Evolutionary conservation across 805 yeast species (phyloP).

Genomic region (Schizosaccharomyces octosporus): DNA sequence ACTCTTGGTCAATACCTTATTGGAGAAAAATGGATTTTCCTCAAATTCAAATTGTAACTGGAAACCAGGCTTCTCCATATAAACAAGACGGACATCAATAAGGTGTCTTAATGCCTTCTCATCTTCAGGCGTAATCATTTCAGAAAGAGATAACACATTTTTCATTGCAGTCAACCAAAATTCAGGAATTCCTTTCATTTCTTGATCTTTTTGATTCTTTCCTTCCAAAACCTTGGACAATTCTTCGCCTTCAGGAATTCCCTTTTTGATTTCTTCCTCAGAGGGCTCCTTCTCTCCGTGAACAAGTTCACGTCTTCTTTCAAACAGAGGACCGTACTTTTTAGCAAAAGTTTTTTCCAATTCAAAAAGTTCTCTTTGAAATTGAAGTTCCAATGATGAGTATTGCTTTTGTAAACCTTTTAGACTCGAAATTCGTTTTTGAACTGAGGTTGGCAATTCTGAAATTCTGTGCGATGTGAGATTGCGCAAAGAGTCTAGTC

Average conservation of each 20-base stretch:
- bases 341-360: conserved; percentile 58
- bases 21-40: conserved; percentile 52
- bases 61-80: conserved; percentile 51
- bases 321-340: conserved; percentile 53
- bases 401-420: conserved; percentile 61
- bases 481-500: conserved; percentile 63
- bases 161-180: conserved; percentile 94
- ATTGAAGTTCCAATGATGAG: conserved; percentile 65
- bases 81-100: conserved; percentile 53
- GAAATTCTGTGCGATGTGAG: conserved; percentile 68
- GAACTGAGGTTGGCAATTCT: conserved; percentile 43
- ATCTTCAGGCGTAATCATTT: conserved; percentile 74
- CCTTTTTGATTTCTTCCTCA: conserved; percentile 32
- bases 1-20: conserved; percentile 51
- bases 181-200: conserved; percentile 57
- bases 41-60: conserved; percentile 59
- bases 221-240: conserved; percentile 10
- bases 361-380: conserved; percentile 66
- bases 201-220: conserved; percentile 19
- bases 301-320: conserved; percentile 46
- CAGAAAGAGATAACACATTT: conserved; percentile 57
- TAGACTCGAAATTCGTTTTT: conserved; percentile 55
- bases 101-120: conserved; percentile 53
- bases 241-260: neutral
- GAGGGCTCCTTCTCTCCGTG: conserved; percentile 57